Conservation (phyloP, 108 stramenopile species). For the Craspedostauros australis region DNA sequence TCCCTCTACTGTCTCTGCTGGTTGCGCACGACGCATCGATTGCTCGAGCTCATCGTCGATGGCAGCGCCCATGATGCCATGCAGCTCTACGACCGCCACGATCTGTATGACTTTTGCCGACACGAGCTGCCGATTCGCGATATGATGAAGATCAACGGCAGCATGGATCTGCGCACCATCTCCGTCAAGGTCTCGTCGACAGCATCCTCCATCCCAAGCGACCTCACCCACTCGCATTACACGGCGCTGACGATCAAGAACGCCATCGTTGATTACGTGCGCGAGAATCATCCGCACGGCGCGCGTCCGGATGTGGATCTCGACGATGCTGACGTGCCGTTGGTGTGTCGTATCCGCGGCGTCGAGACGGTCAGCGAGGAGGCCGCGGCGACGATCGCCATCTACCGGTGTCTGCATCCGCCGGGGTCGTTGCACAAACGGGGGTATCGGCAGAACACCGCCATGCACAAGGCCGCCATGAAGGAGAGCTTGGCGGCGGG, state of each 20-base stretch:
- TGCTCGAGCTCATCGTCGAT: conserved; percentile 57
- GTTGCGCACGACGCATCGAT: conserved; percentile 68
- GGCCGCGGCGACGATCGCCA: conserved; percentile 36
- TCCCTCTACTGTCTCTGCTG: conserved; percentile 53
- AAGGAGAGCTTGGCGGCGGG: conserved; percentile 81
- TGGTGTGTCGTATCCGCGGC: conserved; percentile 47
- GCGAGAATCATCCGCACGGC: conserved; percentile 60
- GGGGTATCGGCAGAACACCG: conserved; percentile 44
- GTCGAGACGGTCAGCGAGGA: conserved; percentile 21
- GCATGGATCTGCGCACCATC: conserved; percentile 58
- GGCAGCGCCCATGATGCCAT: conserved; percentile 1
- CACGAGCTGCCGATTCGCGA: conserved; percentile 33
- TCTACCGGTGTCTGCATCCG: conserved; percentile 66
- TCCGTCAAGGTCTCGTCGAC: conserved; percentile 41
- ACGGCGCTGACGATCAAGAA: conserved; percentile 76
- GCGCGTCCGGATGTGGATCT: conserved; percentile 66
- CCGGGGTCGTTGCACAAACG: conserved; percentile 61
- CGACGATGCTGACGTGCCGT: conserved; percentile 69
- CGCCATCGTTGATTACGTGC: conserved; percentile 64
- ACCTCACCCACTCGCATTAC: conserved; percentile 74
- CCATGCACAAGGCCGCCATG: conserved; percentile 75
- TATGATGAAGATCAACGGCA: conserved; percentile 58
- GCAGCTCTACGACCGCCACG: conserved; percentile 40
- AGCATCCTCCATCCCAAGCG: conserved; percentile 54
- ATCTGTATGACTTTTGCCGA: conserved; percentile 46